Evolutionary conservation across 805 yeast species (phyloP), one percentile per base, ranked within the genome.

Genomic region (Kluyveromyces lactis): DNA sequence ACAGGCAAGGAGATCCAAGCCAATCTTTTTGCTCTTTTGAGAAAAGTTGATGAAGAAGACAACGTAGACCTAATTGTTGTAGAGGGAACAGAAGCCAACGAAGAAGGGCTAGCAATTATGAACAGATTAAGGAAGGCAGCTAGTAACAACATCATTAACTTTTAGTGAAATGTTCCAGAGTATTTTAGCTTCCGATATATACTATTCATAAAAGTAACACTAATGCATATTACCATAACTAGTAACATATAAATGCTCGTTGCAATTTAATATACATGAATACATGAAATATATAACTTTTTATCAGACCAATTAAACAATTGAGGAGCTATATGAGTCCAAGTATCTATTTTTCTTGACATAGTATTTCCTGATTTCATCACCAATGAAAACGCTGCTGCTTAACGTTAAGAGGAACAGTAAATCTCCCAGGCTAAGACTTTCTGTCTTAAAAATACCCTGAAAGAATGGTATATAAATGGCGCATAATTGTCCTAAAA

Each of bases 31-130:
- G 73, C 79, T 15, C 58, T 67, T 19, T 68, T 92, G 40, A 70
- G 98, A 50, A 78, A 79, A 31, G 79, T 85, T 12, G 98, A 92
- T 56, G 81, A 75, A 40, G 46, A 60, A 17, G 73, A 69, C 1
- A 52, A 54, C 2, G 87, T 77, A 2, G 86, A 82, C 44, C 48
- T 77, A 27, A 86, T 92, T 8, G 68, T 92, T 35, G 87, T 89
- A 1, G 97, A 89, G 58, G 95, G 95, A 0, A 75, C 87, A 6
- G 75, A 68, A 19, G 87, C 83, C 47, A 63, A 67, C 1, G 72
- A 81, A 39, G 92, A 87, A 54, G 98, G 98, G 0, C 67, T 89
- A 41, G 98, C 98, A 0, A 81, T 92, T 27, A 90, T 92, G 96
- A 92, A 92, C 58, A 66, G 98, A 50, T 66, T 90, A 24, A 68